These are phyloP conservation scores for Botrytis paeoniae DNA, from an alignment of 2,329 filamentous ascomycete genomes.

Conservation along the genomic window DNA sequence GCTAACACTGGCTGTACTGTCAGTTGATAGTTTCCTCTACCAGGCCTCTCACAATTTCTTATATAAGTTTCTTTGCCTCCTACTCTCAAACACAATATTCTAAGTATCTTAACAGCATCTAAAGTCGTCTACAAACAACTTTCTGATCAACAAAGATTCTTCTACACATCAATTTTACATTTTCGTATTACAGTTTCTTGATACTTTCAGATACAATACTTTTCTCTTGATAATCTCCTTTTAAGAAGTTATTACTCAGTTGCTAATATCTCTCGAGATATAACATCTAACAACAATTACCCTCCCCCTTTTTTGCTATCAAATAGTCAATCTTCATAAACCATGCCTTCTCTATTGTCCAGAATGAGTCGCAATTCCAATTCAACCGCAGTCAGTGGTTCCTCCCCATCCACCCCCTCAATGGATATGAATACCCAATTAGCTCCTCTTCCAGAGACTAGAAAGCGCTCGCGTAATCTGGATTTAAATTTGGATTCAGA, in stretches of 20 bases:
- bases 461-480: neutral
- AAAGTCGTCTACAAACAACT: neutral
- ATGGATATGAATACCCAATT: neutral
- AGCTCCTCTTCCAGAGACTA: neutral
- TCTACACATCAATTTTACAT: neutral
- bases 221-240: too few species aligned
- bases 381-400: neutral
- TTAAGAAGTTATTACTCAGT: neutral
- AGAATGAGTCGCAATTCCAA: neutral
- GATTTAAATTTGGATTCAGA: neutral
- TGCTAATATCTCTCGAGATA: neutral
- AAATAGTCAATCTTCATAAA: neutral
- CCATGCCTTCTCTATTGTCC: neutral
- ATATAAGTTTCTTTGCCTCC: too few species aligned
- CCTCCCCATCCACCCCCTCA: neutral
- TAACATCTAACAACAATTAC: neutral
- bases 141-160: neutral
- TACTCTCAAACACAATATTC: neutral
- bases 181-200: neutral
- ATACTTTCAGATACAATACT: neutral
- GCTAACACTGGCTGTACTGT: neutral
- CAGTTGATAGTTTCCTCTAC: neutral
- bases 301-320: accelerated
- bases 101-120: neutral
- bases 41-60: too few species aligned